phyloP scores from a whole-genome alignment of 768 basidiomycete species.

The Tephrocybe sp. region DNA sequence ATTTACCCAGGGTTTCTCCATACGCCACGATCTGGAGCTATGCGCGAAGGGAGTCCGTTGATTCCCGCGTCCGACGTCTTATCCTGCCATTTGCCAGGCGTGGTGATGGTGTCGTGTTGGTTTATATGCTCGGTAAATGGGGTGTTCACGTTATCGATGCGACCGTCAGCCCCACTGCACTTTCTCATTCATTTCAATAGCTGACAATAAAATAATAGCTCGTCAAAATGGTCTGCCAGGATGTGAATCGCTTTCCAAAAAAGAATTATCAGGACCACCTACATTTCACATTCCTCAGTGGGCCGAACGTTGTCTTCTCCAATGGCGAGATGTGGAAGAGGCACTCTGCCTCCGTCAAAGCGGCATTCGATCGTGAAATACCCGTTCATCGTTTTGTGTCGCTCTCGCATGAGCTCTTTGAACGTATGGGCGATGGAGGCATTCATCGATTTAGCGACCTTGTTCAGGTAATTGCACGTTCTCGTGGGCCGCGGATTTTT shows the following conservation, averaged over 20 bases:
- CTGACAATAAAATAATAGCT: conserved; percentile 15
- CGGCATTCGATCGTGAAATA: conserved; percentile 31
- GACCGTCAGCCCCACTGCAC: conserved; percentile 22
- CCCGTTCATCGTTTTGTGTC: conserved; percentile 32
- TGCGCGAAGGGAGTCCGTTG: conserved; percentile 32
- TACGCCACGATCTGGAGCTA: conserved; percentile 33
- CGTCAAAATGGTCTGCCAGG: conserved; percentile 24
- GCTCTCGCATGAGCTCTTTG: conserved; percentile 31
- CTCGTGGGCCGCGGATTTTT: background rate
- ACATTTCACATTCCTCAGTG: conserved; percentile 34
- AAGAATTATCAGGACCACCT: conserved; percentile 32
- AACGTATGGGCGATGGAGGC: conserved; percentile 29
- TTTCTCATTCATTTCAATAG: background rate
- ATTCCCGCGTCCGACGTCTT: conserved; percentile 30
- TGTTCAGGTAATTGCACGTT: conserved; percentile 17
- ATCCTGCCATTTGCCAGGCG: conserved; percentile 34
- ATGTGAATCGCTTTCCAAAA: conserved; percentile 24
- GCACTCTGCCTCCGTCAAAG: conserved; percentile 33
- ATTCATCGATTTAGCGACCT: conserved; percentile 26
- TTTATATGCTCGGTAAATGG: conserved; percentile 41
- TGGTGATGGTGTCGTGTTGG: conserved; percentile 33
- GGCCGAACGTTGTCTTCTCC: conserved; percentile 35
- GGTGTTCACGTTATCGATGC: conserved; percentile 38
- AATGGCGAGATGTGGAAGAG: conserved; percentile 38
- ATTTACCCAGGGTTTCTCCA: conserved; percentile 34